A percentile compares a stretch with the other conserved stretches of the same genome.
phyloP scores from a whole-genome alignment of 2,329 filamentous ascomycete species.

The Ramularia endophylla region DNA sequence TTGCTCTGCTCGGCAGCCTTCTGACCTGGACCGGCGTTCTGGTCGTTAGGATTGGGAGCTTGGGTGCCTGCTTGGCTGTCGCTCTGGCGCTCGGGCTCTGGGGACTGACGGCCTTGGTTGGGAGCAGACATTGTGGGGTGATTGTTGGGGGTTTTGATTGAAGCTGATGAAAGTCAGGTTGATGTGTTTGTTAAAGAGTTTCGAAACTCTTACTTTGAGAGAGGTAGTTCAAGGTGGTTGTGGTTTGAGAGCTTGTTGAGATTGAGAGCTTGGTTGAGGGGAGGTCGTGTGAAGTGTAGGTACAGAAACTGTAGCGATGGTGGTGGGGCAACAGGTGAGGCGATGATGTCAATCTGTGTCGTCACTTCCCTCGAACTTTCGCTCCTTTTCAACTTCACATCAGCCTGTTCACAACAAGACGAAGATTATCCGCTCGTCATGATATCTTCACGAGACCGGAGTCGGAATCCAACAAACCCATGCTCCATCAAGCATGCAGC shows the following conservation, averaged over 20 bases:
- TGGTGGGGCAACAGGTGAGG: no score
- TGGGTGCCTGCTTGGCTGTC: conserved; percentile 52
- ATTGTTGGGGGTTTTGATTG: not conserved
- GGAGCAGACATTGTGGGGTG: conserved; percentile 57
- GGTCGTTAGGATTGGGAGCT: conserved; percentile 35
- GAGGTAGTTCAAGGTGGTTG: not conserved
- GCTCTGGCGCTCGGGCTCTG: conserved; percentile 62
- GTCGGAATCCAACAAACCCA: no score
- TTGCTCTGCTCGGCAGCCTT: conserved; percentile 48
- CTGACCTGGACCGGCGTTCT: conserved; percentile 35
- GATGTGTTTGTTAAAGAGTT: conserved; percentile 18
- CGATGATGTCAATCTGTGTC: no score
- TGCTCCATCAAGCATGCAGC: no score
- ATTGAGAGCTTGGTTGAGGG: conserved; percentile 2
- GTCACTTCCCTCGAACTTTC: no score
- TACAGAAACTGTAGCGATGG: conserved; percentile 33
- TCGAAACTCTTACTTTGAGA: no score
- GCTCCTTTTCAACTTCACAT: no score
- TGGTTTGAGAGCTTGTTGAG: not conserved
- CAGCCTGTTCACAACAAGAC: no score
- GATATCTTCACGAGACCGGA: no score
- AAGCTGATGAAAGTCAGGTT: not conserved
- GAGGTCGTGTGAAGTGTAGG: not conserved
- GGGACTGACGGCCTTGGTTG: conserved; percentile 65
- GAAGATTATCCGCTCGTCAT: no score